Evolutionary conservation across 208 protist genomes (phyloP), one percentile per base, ranked within the genome.

Genomic region (Trypanosoma lewisi): DNA sequence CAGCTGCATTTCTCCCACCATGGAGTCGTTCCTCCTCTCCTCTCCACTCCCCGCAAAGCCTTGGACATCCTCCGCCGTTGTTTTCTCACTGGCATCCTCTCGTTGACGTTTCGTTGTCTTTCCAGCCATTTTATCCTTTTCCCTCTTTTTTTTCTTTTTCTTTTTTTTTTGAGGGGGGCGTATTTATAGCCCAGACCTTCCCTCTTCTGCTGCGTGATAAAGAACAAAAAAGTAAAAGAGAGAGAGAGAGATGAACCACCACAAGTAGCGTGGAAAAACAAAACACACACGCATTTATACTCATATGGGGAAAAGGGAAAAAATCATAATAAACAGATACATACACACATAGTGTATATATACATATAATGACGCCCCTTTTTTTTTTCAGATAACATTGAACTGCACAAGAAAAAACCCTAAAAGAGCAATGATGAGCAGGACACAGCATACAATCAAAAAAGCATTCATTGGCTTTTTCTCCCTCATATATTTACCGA

Each of bases 311-410:
- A n/a, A n/a, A n/a, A n/a, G n/a, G n/a, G n/a, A n/a, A n/a, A n/a
- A n/a, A 41, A 41, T 16, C 36, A 21, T 19, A 47, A 47, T 5
- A 47, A 47, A 17, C 2, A 44, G 42, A 21, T 17, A 25, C 6
- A 2, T 23, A 19, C 42, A 7, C 42, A 25, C 4, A 19, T 2
- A 1, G 23, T 31, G 30, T 6, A 42, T 27, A 14, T 5, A 44
- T 21, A n/a, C n/a, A n/a, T n/a, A n/a, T n/a, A n/a, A n/a, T n/a
- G n/a, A n/a, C n/a, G n/a, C n/a, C n/a, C n/a, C n/a, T n/a, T n/a
- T n/a, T n/a, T n/a, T n/a, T n/a, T n/a, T n/a, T n/a, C n/a, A 89
- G 58, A 89, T 80, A 25, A 89, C 76, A 49, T 91, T 79, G 59
- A 91, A 86, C 53, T 85, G 73, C 11, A 88, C 58, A 17, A 91